Base-by-base conservation (phyloP, 2,329 filamentous ascomycete genomes). In the Pezicula rhizophila region DNA sequence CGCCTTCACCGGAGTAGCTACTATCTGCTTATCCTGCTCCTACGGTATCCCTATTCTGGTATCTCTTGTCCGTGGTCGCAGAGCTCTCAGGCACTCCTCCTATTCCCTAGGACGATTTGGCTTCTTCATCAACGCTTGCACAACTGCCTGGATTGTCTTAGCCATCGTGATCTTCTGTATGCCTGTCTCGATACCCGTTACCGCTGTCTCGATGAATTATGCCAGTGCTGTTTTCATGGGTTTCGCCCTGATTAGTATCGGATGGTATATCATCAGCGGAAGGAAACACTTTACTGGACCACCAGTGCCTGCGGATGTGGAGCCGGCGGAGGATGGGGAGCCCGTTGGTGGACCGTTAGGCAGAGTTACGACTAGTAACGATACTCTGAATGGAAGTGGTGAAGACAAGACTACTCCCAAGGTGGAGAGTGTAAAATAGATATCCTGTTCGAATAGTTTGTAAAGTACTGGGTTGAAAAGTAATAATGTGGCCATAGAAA, bases 21-120 rank as follows among this genome's bases (percentile, higher is more conserved):
- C 86, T 4, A 89, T 91, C 62, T 89, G 85, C 55, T 76, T 91
- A 0, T 85, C 81, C 0, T 81, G 82, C 4, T 88, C 84, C 0
- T 91, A 91, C 64, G 85, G 83, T 12, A 74, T 89, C 14, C 87
- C 87, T 0, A 88, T 91, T 47, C 68, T 89, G 10, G 82, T 91
- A 50, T 85, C 77, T 10, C 68, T 91, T 3, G 57, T 89, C 1
- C 78, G 84, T 14, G 76, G 82, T 8, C 78, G 87, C n/a, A 73
- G 77, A 46, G 75, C 80, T 33, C 78, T 90, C n/a, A 72, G 73
- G 45, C 68, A 82, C 57, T 87, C 84, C 0, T 74, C 78, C 0
- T 91, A 78, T 62, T 84, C 83, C 0, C 76, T 91, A 0, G 86
- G 87, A 4, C 75, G 68, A 41, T 83, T 88, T 55, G 87, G 87